Evolutionary conservation across 2,329 filamentous ascomycete species (phyloP).

Genomic region (Calonectria ilicicola): DNA sequence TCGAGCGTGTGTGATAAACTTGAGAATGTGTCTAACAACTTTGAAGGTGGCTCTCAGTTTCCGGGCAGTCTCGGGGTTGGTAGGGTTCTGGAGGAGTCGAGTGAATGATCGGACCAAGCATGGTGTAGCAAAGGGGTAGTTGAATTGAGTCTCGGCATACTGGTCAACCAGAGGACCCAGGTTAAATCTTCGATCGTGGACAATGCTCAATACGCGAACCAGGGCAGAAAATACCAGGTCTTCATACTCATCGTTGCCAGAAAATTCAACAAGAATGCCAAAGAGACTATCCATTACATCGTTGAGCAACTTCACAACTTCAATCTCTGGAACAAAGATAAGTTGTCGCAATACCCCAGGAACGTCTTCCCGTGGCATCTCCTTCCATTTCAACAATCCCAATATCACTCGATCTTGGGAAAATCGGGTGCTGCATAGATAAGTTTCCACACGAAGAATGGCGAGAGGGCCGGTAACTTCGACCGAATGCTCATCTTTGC

Average conservation of each 20-base stretch:
- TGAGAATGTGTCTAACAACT: constrained; percentile 91
- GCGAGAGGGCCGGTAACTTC: constrained; percentile 86
- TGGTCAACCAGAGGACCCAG: constrained; percentile 90
- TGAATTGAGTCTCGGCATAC: constrained; percentile 89
- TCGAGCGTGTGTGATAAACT: constrained; percentile 92
- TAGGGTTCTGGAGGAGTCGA: constrained; percentile 83
- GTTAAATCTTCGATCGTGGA: constrained; percentile 94
- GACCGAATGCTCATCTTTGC: constrained; percentile 74
- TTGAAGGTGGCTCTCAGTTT: constrained; percentile 94
- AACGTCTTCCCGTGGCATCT: constrained; percentile 78
- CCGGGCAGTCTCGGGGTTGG: constrained; percentile 84
- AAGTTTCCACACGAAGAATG: constrained; percentile 82
- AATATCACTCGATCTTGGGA: constrained; percentile 92
- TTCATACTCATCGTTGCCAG: constrained; percentile 92
- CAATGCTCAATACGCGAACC: constrained; percentile 90
- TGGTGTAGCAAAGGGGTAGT: constrained; percentile 91
- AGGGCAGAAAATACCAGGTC: constrained; percentile 92
- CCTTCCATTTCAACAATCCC: constrained; percentile 87
- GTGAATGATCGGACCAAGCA: constrained; percentile 90
- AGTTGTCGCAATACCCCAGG: constrained; percentile 82
- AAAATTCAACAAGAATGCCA: constrained; percentile 88
- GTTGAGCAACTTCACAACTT: constrained; percentile 92
- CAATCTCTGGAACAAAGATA: constrained; percentile 95
- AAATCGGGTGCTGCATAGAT: constrained; percentile 93
- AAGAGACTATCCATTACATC: constrained; percentile 94